phyloP scores from a whole-genome alignment of 2,329 filamentous ascomycete species.

The Bimuria novae-zelandiae region DNA sequence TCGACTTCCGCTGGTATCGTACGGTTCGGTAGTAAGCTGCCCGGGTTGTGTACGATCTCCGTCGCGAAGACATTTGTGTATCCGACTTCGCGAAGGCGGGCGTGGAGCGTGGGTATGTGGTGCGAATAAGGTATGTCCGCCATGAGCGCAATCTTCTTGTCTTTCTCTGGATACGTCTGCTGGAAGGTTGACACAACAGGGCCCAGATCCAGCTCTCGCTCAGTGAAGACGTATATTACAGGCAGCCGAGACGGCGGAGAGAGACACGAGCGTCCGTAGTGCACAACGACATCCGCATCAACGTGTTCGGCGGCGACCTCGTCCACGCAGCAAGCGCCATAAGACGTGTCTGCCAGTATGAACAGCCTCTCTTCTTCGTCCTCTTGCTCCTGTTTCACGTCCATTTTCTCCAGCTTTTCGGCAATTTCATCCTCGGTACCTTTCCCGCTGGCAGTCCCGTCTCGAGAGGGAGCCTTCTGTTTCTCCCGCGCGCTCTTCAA shows the following conservation, averaged over 20 bases:
- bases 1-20: conserved; percentile 61
- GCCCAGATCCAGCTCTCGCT: conserved; percentile 67
- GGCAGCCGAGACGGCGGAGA: conserved; percentile 87
- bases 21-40: conserved; percentile 82
- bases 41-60: conserved; percentile 75
- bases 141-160: conserved; percentile 74
- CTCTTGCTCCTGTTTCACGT: conserved; percentile 18
- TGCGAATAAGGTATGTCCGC: conserved; percentile 87
- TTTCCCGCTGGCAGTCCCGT: not conserved
- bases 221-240: conserved; percentile 89
- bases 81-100: conserved; percentile 62
- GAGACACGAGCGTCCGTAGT: conserved; percentile 91
- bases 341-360: conserved; percentile 93
- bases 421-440: conserved; percentile 23
- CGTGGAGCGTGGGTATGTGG: conserved; percentile 67
- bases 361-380: conserved; percentile 63
- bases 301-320: conserved; percentile 96
- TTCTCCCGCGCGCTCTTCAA: conserved; percentile 44
- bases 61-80: conserved; percentile 74
- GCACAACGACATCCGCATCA: conserved; percentile 86
- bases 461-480: conserved; percentile 10
- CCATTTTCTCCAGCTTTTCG: conserved; percentile 18
- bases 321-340: conserved; percentile 95
- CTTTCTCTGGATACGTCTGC: conserved; percentile 67
- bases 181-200: conserved; percentile 66